Base-by-base conservation (phyloP, 1,284 basidiomycete genomes). In the Volvariella surrecta region DNA sequence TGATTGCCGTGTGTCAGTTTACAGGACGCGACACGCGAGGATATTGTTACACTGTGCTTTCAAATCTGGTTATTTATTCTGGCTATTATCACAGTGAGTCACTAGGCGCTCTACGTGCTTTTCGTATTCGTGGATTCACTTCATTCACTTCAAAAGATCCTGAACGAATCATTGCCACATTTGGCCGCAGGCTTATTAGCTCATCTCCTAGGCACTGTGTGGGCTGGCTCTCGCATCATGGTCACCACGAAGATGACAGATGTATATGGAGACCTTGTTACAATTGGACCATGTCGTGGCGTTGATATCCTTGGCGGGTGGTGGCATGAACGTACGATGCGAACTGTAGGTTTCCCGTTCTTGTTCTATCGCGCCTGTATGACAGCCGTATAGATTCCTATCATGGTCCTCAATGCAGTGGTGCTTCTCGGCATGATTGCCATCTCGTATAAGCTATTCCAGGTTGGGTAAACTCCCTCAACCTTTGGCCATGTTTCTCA, bases 151-250 rank as follows among this genome's bases (percentile, higher is more conserved):
- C n/a, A 2, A 11, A 4, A 74, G 73, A 58, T 75, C 31, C 45
- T 73, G 24, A 67, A 66, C 42, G 70, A 74, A 52, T 73, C 70
- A 1, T 59, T 72, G 19, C 73, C 73, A 7, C 71, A 74, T 50
- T 58, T 74, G 31, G 62, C 59, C 3, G 67, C 71, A 17, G 61
- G 64, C 2, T 43, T 74, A 7, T 59, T 59, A 17, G 67, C 67
- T 4, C 70, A 73, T 48, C 49, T 62, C 17, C 50, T 74, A 3
- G 65, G 62, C 2, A 65, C 66, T 6, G 62, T 49, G 8, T 74
- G 72, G 73, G 59, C 67, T 3, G 58, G 54, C 6, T 73, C 62
- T 48, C 59, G 68, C 18, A 50, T 73, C 15, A 32, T 47, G 8
- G 59, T 56, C 2, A 60, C 62, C 3, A 45, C 48, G 10, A 51